Evolutionary conservation across 768 basidiomycete species (phyloP), one percentile per base, ranked within the genome.

Genomic region (Tubosaeta sp.): DNA sequence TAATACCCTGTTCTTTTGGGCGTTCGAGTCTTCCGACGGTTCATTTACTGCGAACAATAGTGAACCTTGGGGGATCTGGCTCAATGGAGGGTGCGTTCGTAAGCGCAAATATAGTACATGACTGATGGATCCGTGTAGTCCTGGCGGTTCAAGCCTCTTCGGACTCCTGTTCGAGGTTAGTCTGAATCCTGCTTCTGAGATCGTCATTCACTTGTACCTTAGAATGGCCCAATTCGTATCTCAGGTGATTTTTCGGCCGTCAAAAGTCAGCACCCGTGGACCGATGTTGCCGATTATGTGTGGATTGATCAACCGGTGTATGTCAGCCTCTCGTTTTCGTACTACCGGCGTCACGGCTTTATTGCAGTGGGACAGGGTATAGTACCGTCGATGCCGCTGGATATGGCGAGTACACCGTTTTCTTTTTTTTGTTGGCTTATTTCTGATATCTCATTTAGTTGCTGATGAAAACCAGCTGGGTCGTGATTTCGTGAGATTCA

Each of bases 241-340:
- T 71, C 74, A 12, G 65, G 67, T 50, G 70, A 87, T 57, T 81
- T 80, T 52, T 74, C 72, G 6, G 63, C 78, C 4, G 69, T 69
- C 14, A 59, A 73, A 12, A 87, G 88, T 57, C 61, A 74, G 2
- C 75, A 81, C 62, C 76, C 79, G 56, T 86, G 84, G 82, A 71
- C 76, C 54, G 75, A 69, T 25, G 62, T 86, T 22, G 78, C 82
- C 2, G 87, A 89, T 65, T 82, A 78, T 56, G 75, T 88, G 37
- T 88, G 84, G 84, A 71, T 89, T 44, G 88, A 89, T 59, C 83
- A 88, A 50, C 87, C 86, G 45, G 85, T 86, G 63, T 74, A 61
- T 1, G 74, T 63, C 25, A 16, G 5, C 1, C 43, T 35, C 44
- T 41, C 11, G 25, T 50, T n/a, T 35, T 38, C 10, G 4, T 19